A percentile compares a stretch with the other conserved stretches of the same genome.
phyloP scores from a whole-genome alignment of 352 stramenopile species.

The Pythium insidiosum region DNA sequence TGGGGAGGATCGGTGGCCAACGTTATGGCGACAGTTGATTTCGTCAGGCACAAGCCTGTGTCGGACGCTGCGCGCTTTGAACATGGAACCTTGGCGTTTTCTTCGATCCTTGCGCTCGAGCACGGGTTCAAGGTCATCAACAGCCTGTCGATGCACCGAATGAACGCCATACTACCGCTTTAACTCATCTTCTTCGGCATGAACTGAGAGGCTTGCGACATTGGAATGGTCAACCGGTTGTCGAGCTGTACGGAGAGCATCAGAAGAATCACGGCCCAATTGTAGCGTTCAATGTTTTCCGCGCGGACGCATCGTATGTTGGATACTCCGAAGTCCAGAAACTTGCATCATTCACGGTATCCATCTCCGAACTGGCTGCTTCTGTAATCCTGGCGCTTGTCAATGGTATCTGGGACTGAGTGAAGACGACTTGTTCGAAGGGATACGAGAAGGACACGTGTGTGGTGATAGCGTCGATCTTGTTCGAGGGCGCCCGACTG shows the following conservation, averaged over 20 bases:
- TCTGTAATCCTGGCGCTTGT: conserved; percentile 75
- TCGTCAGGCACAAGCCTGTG: conserved; percentile 21
- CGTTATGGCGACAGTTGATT: conserved; percentile 40
- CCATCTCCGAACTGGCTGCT: conserved; percentile 65
- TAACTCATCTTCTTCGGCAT: no score
- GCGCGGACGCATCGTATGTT: conserved; percentile 41
- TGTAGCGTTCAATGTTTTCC: conserved; percentile 58
- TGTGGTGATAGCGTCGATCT: conserved; percentile 67
- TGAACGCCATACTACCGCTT: no score
- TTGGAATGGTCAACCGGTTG: no score
- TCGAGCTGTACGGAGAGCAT: conserved; percentile 43
- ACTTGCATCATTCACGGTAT: conserved; percentile 61
- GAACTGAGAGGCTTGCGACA: no score
- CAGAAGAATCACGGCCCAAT: conserved; percentile 21
- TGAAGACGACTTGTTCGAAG: conserved; percentile 38
- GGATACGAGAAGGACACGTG: conserved; percentile 53
- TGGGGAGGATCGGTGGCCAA: conserved; percentile 53
- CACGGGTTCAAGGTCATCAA: no score
- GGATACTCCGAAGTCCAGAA: conserved; percentile 61
- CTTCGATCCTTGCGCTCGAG: no score
- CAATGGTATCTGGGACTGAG: conserved; percentile 49
- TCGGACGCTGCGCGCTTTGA: conserved; percentile 24
- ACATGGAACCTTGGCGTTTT: conserved; percentile 60
- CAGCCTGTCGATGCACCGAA: no score
- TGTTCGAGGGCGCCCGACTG: conserved; percentile 47